Conservation (phyloP, 805 yeast genomes). For the Metschnikowia cerradonensis region DNA sequence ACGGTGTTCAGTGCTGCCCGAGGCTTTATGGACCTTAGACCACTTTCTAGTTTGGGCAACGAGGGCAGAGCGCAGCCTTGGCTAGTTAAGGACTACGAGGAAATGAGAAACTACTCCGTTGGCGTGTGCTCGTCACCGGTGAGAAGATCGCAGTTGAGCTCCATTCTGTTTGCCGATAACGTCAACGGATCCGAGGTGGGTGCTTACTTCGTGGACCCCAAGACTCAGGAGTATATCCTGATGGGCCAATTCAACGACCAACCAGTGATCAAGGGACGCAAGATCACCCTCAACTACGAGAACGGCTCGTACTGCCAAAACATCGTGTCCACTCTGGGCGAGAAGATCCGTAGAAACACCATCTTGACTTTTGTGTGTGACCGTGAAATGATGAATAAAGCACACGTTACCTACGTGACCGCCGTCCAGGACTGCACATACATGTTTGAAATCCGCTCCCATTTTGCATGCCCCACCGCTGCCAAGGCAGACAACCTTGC, state of each 20-base stretch:
- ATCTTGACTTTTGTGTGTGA: conserved; percentile 75
- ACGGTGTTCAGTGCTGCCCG: conserved; percentile 40
- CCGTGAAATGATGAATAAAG: conserved; percentile 62
- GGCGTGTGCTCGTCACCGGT: conserved; percentile 66
- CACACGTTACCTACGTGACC: conserved; percentile 66
- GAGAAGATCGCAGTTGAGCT: conserved; percentile 23
- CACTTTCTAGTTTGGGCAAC: conserved; percentile 46
- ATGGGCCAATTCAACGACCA: conserved; percentile 59
- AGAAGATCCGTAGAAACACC: conserved; percentile 55
- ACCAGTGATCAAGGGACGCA: conserved; percentile 70
- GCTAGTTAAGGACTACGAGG: conserved; percentile 68
- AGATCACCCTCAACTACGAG: conserved; percentile 63
- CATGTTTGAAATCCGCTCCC: conserved; percentile 78
- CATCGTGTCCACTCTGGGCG: conserved; percentile 39
- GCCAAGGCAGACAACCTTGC: conserved; percentile 21
- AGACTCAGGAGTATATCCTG: conserved; percentile 41
- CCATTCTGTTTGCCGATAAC: conserved; percentile 33
- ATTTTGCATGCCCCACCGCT: conserved; percentile 79
- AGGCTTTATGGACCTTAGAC: conserved; percentile 50
- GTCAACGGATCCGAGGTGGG: conserved; percentile 48
- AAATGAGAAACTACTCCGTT: conserved; percentile 66
- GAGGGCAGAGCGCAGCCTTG: conserved; percentile 49
- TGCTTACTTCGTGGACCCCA: conserved; percentile 50
- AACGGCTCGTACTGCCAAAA: conserved; percentile 59
- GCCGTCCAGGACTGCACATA: conserved; percentile 73